A percentile compares a stretch with the other conserved stretches of the same genome.
Conservation (phyloP, 2,329 filamentous ascomycete species). For the Lachnellula occidentalis region DNA sequence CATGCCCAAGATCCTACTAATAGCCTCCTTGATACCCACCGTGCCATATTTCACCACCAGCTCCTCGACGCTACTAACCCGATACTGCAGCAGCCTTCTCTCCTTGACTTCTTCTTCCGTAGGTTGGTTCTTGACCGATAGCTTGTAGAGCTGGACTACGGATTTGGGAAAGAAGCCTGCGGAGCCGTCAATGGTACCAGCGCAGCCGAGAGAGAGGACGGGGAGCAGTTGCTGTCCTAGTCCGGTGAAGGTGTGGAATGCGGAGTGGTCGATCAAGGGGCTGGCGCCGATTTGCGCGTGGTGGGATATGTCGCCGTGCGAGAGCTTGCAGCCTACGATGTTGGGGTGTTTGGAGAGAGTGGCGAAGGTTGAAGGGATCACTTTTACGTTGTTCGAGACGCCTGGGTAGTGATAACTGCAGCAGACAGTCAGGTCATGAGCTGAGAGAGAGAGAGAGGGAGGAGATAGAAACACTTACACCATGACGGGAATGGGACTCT, state of each 20-base stretch:
- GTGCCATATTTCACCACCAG: slow-evolving; percentile 54
- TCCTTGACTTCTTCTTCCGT: slow-evolving; percentile 41
- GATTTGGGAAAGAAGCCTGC: slow-evolving; percentile 60
- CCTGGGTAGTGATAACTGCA: slow-evolving; percentile 52
- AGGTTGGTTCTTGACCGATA: slow-evolving; percentile 35
- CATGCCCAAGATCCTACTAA: slow-evolving; percentile 52
- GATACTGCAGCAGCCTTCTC: slow-evolving; percentile 53
- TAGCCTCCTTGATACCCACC: slow-evolving; percentile 61
- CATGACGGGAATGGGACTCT: slow-evolving; percentile 53
- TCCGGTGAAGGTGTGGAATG: slow-evolving; percentile 59
- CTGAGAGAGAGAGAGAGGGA: background rate
- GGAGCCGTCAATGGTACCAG: slow-evolving; percentile 61
- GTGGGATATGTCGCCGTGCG: slow-evolving; percentile 60
- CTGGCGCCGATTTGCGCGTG: slow-evolving; percentile 56
- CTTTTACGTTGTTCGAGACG: slow-evolving; percentile 59
- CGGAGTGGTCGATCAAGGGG: slow-evolving; percentile 51
- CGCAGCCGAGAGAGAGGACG: slow-evolving; percentile 55
- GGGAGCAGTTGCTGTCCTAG: slow-evolving; percentile 61
- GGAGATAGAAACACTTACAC: slow-evolving; percentile 38
- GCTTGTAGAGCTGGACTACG: slow-evolving; percentile 51
- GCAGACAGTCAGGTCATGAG: background rate
- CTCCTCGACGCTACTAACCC: slow-evolving; percentile 56
- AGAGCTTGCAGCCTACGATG: slow-evolving; percentile 65
- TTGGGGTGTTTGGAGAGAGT: slow-evolving; percentile 56
- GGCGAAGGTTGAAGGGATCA: slow-evolving; percentile 52